These are phyloP conservation scores for Zygosaccharomyces gambellarensis DNA, from an alignment of 805 yeast species.

Conservation along the genomic window DNA sequence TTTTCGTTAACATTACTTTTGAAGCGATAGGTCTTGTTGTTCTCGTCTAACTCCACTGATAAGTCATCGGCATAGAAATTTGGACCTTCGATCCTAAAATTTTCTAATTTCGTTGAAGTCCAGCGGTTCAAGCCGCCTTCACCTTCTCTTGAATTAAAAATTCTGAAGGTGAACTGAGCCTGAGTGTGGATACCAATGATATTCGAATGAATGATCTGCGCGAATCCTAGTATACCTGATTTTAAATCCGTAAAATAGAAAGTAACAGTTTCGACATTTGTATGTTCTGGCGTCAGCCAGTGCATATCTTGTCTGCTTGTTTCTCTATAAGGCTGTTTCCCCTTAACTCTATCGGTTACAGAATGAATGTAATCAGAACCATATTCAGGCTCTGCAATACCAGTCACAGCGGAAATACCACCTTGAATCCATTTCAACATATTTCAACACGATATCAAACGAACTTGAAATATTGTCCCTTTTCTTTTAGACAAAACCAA, in stretches of 20 bases:
- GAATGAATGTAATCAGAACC: slow-evolving; percentile 90
- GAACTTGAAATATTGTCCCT: not conserved
- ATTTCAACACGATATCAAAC: not conserved
- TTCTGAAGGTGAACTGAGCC: slow-evolving; percentile 89
- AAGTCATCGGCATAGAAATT: slow-evolving; percentile 76
- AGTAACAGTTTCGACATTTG: slow-evolving; percentile 94
- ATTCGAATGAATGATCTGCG: slow-evolving; percentile 91
- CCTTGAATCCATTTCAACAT: slow-evolving; percentile 85
- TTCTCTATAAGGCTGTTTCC: slow-evolving; percentile 52
- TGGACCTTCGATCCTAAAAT: slow-evolving; percentile 66
- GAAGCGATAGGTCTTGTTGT: slow-evolving; percentile 48
- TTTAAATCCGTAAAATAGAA: slow-evolving; percentile 72
- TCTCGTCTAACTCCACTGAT: slow-evolving; percentile 55
- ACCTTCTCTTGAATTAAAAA: slow-evolving; percentile 41
- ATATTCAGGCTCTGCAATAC: slow-evolving; percentile 95
- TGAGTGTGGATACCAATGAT: slow-evolving; percentile 82
- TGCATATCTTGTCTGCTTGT: slow-evolving; percentile 63
- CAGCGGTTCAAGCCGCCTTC: slow-evolving; percentile 44
- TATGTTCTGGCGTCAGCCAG: slow-evolving; percentile 70
- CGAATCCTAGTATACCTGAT: slow-evolving; percentile 73
- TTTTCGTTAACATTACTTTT: slow-evolving; percentile 64
- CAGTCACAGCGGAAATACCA: slow-evolving; percentile 88
- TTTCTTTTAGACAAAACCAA: not conserved
- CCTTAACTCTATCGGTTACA: slow-evolving; percentile 57
- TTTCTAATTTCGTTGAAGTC: slow-evolving; percentile 88